Percentiles rank a stretch among this genome's conserved stretches.
phyloP scores from a whole-genome alignment of 2,329 filamentous ascomycete genomes.

The Thielaviopsis cerberus region DNA sequence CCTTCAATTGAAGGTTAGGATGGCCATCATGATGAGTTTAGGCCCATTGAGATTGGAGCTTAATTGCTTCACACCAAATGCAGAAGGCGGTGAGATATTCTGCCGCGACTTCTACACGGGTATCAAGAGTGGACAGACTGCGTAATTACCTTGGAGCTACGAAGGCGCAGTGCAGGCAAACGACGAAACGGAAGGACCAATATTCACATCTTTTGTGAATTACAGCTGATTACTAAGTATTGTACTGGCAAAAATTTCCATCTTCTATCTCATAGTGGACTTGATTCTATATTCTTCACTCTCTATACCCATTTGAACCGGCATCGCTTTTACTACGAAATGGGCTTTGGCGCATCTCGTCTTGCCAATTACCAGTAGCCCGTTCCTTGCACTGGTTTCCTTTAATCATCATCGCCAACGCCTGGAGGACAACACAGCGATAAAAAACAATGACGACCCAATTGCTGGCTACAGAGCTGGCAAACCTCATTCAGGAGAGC shows the following conservation, averaged over 20 bases:
- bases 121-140: background rate
- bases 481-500: conserved; percentile 83
- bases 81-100: background rate
- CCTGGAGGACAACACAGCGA: background rate
- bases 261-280: background rate
- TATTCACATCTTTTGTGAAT: background rate
- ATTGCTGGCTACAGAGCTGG: conserved; percentile 71
- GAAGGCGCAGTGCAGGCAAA: background rate
- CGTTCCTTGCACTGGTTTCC: background rate
- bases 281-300: background rate
- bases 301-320: background rate
- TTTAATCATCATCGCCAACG: background rate
- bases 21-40: background rate
- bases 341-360: background rate
- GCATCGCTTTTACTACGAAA: background rate
- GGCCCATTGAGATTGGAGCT: background rate
- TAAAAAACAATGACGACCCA: conserved; percentile 57
- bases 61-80: background rate
- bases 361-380: background rate
- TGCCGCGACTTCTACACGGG: background rate
- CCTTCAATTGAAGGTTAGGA: background rate
- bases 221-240: background rate
- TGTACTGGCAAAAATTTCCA: background rate
- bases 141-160: background rate
- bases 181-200: background rate